Base-by-base conservation (phyloP, 768 basidiomycete species). In the Mrakia blollopis region DNA sequence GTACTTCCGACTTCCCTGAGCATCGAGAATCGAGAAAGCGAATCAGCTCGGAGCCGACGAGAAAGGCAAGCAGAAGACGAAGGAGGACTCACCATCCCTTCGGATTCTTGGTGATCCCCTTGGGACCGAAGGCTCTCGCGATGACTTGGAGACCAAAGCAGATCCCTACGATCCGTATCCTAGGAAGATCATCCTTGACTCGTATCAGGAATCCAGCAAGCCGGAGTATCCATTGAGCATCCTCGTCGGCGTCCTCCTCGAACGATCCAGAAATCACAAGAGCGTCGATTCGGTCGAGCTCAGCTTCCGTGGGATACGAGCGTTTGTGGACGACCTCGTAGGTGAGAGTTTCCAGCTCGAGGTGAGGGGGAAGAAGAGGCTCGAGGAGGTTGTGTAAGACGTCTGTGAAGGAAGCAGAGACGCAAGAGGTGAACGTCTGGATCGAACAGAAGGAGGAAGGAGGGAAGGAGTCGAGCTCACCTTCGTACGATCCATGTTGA, bases 101-200 rank as follows among this genome's bases (percentile, higher is more conserved):
- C 8, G 75, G 73, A 63, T 81, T 81, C 68, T 80, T 68, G 63
- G 47, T 68, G 73, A 81, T 80, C 32, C 70, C 57, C 9, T 25
- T 1, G 7, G 80, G 80, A 16, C 81, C 81, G 63, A 81, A 81
- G 9, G 81, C 80, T 9, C 81, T 50, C 23, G 80, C 81, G 35
- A 81, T 71, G 16, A 81, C 77, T 52, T 81, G 81, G 3, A 81
- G 72, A 2, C 81, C 81, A 47, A 81, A 81, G 62, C 81, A 81
- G 50, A 81, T 80, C 2, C 81, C 81, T 13, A 81, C 35, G 8
- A 81, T 77, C 21, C 80, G 60, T 23, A 80, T 80, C 9, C 80
- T 71, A 23, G 80, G 80, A 50, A 78, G 79, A n/a, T 79, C 79
- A 54, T 81, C 81, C 72, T 80, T 78, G 57, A 81, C 72, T 63